Evolutionary conservation across 108 stramenopile species (phyloP).

Genomic region (Nitzschia putrida): DNA sequence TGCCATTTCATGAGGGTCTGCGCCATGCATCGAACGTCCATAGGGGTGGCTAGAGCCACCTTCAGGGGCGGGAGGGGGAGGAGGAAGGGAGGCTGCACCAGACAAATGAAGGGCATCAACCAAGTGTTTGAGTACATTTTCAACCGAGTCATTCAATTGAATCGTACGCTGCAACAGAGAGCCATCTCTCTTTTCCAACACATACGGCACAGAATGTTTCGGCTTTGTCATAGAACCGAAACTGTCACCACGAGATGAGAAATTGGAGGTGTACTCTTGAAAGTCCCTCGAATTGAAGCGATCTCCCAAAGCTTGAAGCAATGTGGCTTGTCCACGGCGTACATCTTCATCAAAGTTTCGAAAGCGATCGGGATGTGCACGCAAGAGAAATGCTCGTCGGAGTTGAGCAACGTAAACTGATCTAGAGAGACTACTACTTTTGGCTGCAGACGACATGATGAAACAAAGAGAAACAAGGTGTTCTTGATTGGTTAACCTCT

Average conservation of each 20-base stretch:
- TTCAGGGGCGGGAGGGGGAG: constrained; percentile 41
- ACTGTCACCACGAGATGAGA: neutral
- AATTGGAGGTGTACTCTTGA: constrained; percentile 39
- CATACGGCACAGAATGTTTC: constrained; percentile 34
- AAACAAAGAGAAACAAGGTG: neutral
- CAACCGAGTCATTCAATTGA: constrained; percentile 55
- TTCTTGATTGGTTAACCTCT: too few species aligned
- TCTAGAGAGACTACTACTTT: constrained; percentile 23
- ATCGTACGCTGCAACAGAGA: constrained; percentile 48
- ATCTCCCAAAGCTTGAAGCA: constrained; percentile 65
- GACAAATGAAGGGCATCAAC: constrained; percentile 43
- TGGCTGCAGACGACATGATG: neutral
- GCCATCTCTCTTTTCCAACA: constrained; percentile 73
- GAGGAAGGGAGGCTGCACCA: constrained; percentile 35
- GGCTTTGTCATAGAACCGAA: neutral
- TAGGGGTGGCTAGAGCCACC: neutral
- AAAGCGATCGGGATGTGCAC: constrained; percentile 84
- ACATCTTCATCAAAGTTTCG: constrained; percentile 50
- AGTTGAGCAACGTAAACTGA: constrained; percentile 65
- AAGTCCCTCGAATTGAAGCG: constrained; percentile 60
- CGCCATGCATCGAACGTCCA: too few species aligned
- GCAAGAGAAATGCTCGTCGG: constrained; percentile 78
- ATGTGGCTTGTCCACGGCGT: constrained; percentile 60
- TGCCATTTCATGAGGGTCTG: neutral
- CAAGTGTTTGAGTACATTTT: constrained; percentile 55